phyloP scores from a whole-genome alignment of 2,329 filamentous ascomycete species.

The Fusarium aywerte region DNA sequence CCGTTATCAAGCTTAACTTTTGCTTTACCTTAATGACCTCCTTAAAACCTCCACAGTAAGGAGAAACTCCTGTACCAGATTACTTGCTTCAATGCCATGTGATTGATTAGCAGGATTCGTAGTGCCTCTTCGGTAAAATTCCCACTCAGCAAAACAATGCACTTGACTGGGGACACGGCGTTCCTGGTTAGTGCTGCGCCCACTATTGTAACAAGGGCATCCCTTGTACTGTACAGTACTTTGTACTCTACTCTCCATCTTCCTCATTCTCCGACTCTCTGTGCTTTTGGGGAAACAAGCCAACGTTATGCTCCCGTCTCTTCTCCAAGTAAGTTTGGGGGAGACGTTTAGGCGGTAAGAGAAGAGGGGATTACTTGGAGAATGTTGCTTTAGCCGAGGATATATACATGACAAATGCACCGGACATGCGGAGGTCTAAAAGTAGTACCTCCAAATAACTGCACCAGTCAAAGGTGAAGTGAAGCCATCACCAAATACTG shows the following conservation, averaged over 20 bases:
- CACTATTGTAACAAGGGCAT: neutral
- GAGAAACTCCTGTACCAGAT: too few relatives aligned
- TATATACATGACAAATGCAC: neutral
- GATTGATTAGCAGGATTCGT: conserved; percentile 30
- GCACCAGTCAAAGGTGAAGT: neutral
- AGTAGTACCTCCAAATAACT: conserved; percentile 6
- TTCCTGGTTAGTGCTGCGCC: conserved; percentile 13
- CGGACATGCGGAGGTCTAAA: conserved; percentile 34
- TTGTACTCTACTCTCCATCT: conserved; percentile 24
- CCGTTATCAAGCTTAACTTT: conserved; percentile 33
- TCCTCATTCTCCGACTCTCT: neutral
- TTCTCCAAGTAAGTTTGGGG: conserved; percentile 23
- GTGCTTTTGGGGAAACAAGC: conserved; percentile 20
- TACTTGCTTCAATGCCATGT: conserved; percentile 28
- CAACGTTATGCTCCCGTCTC: neutral
- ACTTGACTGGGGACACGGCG: conserved; percentile 17
- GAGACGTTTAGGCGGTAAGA: conserved; percentile 15
- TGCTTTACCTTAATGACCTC: conserved; percentile 5
- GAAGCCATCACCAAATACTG: conserved; percentile 10
- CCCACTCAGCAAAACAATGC: conserved; percentile 16
- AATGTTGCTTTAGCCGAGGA: conserved; percentile 35
- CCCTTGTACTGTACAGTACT: neutral
- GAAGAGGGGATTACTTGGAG: conserved; percentile 28
- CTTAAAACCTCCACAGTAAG: conserved; percentile 14
- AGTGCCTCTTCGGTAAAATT: neutral